Evolutionary conservation across 2,329 filamentous ascomycete genomes (phyloP), one percentile per base, ranked within the genome.

Genomic region (Eurotiales sp.): DNA sequence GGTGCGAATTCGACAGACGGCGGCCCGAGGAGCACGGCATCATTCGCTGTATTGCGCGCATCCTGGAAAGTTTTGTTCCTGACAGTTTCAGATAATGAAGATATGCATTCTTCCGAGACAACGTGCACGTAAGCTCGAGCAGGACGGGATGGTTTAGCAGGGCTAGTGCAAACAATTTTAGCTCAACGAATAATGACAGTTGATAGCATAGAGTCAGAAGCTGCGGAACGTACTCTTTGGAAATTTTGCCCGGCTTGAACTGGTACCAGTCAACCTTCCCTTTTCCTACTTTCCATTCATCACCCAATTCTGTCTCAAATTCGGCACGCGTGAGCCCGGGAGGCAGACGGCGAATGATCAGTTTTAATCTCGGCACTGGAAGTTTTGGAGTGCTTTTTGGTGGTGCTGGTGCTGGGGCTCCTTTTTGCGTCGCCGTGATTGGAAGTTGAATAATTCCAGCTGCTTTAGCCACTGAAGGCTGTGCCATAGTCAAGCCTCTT

Each of bases 241-340:
- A 91, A 40, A 92, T 77, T 66, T 96, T 95, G 58, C 86, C 86
- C 50, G 78, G 72, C 52, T 80, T 80, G 66, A 82, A 99, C 44
- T 80, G 80, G 58, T 87, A 77, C 88, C 89, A 96, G 67, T 95
- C 91, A 11, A 95, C 83, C 65, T 85, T 93, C 27, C 89, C 90
- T 43, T 80, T 81, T n/a, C 87, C 88, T 3, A 80, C 62, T 62
- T 84, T 87, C 92, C 92, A 97, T 44, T 90, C 86, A 1, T 85
- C 79, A 3, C 90, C 91, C 11, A 96, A 68, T 8, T 84, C 78
- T 12, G 74, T 69, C 61, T 84, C 77, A 56, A 95, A 92, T 63
- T 99, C 93, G 1, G 78, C 70, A 62, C 88, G 81, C 0, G 88
- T 95, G 67, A 99, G 77, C 8, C 87, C 89, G 1, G 93, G 91